Base-by-base conservation (phyloP, 1,284 basidiomycete species). In the Cutaneotrichosporon sp. region DNA sequence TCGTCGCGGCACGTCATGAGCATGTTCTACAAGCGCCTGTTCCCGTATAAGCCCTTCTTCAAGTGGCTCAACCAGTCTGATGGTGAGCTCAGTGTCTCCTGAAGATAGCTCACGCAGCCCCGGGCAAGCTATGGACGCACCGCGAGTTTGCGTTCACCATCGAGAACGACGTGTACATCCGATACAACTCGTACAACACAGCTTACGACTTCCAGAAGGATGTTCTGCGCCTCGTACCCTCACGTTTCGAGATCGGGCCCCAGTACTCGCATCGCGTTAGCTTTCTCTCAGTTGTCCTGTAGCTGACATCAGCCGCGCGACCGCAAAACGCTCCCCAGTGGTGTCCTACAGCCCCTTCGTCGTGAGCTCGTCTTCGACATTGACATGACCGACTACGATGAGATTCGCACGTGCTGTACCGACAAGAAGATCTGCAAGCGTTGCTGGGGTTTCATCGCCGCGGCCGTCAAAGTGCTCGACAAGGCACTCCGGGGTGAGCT, bases 351-450 rank as follows among this genome's bases (percentile, higher is more conserved):
- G 57, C 93, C 96, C 0, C 81, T 88, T 31, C 86, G 88, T 65
- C 90, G 97, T 68, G 96, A 99, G 79, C 88, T 99, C 36, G 97
- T 99, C 1, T 97, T 99, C 76, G 97, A 99, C 87, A 97, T 99
- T 77, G 96, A 99, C 81, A 97, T 99, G 95, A 97, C 96, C 18
- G 96, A 99, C 81, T 99, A 99, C 82, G 97, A 99, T 79, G 85
- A 89, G 64, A 88, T 99, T 73, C 89, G 97, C 59, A 97, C 92
- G 0, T 99, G 97, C 81, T 99, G 97, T 81, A 88, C 88, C 2
- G 91, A 89, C 62, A 92, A 95, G 62, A 89, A 86, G 65, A 97
- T 99, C 79, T 99, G 96, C 83, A 86, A 85, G 69, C 86, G 89
- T 49, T 99, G 97, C 82, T 99, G 97, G 96, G 86, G 85, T 1